Conservation (phyloP, 2,329 filamentous ascomycete genomes). For the Paecilomyces niveus region DNA sequence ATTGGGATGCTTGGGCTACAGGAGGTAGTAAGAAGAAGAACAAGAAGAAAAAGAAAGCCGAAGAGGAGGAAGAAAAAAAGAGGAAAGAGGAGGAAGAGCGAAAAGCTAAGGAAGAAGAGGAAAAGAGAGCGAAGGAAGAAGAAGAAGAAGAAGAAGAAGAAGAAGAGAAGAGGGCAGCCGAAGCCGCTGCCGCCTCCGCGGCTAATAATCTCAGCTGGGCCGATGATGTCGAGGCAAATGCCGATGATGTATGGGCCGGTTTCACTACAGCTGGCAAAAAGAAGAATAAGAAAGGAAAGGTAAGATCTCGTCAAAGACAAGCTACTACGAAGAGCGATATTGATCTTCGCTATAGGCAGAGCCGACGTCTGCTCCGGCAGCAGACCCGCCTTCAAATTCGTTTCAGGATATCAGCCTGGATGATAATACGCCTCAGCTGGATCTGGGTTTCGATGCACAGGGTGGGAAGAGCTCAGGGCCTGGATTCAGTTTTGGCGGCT, state of each 20-base stretch:
- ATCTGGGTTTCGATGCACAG: slow-evolving; percentile 49
- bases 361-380: slow-evolving; percentile 24
- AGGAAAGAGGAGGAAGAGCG: slow-evolving; percentile 21
- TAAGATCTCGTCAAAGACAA: slow-evolving; percentile 21
- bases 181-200: slow-evolving; percentile 21
- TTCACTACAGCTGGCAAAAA: slow-evolving; percentile 44
- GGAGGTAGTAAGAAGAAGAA: slow-evolving; percentile 25
- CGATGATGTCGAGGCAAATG: slow-evolving; percentile 34
- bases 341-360: slow-evolving; percentile 17
- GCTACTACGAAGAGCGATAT: neutral
- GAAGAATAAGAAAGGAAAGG: slow-evolving; percentile 53
- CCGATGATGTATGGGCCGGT: slow-evolving; percentile 47
- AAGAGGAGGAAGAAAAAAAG: slow-evolving; percentile 25
- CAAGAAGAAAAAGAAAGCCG: slow-evolving; percentile 26
- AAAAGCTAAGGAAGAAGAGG: slow-evolving; percentile 22
- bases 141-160: slow-evolving; percentile 27
- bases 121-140: slow-evolving; percentile 16
- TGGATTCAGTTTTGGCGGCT: slow-evolving; percentile 46
- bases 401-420: slow-evolving; percentile 65
- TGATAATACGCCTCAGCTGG: slow-evolving; percentile 51
- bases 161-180: slow-evolving; percentile 26
- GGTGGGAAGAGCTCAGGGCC: slow-evolving; percentile 31
- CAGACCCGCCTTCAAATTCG: slow-evolving; percentile 38
- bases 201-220: slow-evolving; percentile 38
- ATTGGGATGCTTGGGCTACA: slow-evolving; percentile 34